A percentile compares a stretch with the other conserved stretches of the same genome.
phyloP scores from a whole-genome alignment of 192 early-diverging fungal genomes.

The Umbelopsis ramanniana region DNA sequence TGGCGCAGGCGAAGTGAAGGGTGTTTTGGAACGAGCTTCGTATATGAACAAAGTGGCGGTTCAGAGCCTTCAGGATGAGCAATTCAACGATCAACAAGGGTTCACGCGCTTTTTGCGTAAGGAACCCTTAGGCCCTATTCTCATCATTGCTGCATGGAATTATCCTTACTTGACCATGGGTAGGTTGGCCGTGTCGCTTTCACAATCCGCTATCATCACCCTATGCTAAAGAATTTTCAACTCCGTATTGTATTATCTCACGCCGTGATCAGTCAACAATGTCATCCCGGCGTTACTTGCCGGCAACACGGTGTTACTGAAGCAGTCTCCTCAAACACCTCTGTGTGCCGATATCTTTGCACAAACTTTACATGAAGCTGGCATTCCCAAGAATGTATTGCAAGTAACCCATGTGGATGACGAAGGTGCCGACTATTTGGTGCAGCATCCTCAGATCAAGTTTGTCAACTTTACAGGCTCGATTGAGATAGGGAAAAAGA shows the following conservation, averaged over 20 bases:
- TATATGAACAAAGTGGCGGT: constrained; percentile 74
- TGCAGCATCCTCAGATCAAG: constrained; percentile 60
- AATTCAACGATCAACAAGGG: constrained; percentile 50
- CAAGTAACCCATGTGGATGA: constrained; percentile 59
- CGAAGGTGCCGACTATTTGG: constrained; percentile 53
- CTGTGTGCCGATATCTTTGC: constrained; percentile 73
- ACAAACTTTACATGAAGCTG: constrained; percentile 65
- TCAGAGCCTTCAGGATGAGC: constrained; percentile 60
- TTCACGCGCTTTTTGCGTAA: constrained; percentile 70
- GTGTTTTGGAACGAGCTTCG: constrained; percentile 66
- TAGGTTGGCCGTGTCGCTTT: constrained; percentile 7
- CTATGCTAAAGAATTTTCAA: neutral
- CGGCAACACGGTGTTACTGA: constrained; percentile 77
- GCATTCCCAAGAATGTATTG: constrained; percentile 70
- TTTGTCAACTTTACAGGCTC: constrained; percentile 84
- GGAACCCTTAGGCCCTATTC: constrained; percentile 66
- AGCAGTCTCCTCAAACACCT: constrained; percentile 84
- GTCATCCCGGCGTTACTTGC: constrained; percentile 79
- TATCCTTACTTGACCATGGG: constrained; percentile 75
- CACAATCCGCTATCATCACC: neutral
- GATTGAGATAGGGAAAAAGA: constrained; percentile 69
- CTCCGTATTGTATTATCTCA: neutral
- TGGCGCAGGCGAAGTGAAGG: constrained; percentile 70
- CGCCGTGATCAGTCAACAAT: constrained; percentile 61
- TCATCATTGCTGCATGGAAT: constrained; percentile 71